Evolutionary conservation across 2,329 filamentous ascomycete genomes (phyloP).

Genomic region (Huntiella omanensis): DNA sequence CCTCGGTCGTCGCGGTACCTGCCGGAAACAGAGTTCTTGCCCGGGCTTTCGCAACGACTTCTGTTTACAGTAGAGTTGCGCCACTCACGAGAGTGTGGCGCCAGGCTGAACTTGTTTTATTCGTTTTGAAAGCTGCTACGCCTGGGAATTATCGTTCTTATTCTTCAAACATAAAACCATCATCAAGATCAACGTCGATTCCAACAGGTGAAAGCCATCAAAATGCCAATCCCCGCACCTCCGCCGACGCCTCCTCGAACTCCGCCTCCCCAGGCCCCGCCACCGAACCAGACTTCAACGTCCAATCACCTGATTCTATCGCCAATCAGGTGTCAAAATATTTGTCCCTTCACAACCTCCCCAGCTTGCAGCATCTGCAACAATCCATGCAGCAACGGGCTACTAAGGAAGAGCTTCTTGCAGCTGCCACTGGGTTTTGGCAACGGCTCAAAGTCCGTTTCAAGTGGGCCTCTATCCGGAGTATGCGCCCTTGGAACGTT

Average conservation of each 20-base stretch:
- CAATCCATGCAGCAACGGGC: conserved; percentile 45
- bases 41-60: too few species aligned
- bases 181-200: background rate
- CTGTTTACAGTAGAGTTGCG: too few species aligned
- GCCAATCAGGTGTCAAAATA: conserved; percentile 39
- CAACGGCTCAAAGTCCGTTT: conserved; percentile 76
- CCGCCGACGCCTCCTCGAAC: background rate
- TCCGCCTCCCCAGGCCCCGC: conserved; percentile 10
- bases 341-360: conserved; percentile 21
- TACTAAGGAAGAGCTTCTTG: conserved; percentile 80
- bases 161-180: background rate
- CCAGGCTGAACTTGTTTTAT: background rate
- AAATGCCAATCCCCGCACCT: background rate
- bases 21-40: too few species aligned
- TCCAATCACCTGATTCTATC: conserved; percentile 21
- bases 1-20: too few species aligned
- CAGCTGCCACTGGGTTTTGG: conserved; percentile 84
- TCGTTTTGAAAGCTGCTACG: background rate
- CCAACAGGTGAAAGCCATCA: background rate
- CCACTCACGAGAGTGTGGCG: too few species aligned
- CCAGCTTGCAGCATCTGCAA: conserved; percentile 2
- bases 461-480: conserved; percentile 95
- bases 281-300: background rate
- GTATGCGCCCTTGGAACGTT: conserved; percentile 79
- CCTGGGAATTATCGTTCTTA: background rate